Conservation (phyloP, 129 eudicot species). For the Artemisia argyi region DNA sequence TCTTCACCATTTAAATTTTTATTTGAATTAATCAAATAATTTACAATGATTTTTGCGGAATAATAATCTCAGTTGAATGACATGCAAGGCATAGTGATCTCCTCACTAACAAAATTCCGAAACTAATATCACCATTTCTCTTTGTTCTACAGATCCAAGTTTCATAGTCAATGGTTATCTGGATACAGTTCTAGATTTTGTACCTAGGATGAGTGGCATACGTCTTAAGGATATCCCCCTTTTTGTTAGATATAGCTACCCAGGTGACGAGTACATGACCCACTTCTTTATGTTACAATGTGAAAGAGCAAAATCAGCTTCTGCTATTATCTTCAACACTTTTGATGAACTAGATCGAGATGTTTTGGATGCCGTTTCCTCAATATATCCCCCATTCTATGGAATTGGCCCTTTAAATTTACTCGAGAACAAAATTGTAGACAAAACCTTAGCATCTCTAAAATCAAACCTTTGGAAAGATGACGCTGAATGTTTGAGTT, state of each 20-base stretch:
- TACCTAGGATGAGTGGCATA: conserved; percentile 35
- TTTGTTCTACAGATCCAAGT: conserved; percentile 21
- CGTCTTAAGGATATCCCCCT: no score
- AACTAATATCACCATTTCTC: not conserved
- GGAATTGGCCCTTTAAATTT: conserved; percentile 50
- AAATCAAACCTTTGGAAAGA: conserved; percentile 27
- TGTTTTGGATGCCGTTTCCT: conserved; percentile 24
- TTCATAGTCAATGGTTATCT: conserved; percentile 49
- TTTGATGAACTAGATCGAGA: conserved; percentile 50
- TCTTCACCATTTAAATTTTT: no score
- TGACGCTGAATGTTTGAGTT: conserved; percentile 30
- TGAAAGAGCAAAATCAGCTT: conserved; percentile 24
- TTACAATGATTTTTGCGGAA: no score
- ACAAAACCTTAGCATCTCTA: conserved; percentile 28
- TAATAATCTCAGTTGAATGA: no score
- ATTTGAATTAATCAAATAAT: no score
- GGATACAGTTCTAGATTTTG: conserved; percentile 44
- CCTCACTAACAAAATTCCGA: not conserved
- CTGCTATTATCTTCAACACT: conserved; percentile 53
- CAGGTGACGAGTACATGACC: conserved; percentile 39
- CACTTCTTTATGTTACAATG: conserved; percentile 15
- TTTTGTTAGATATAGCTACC: conserved; percentile 37
- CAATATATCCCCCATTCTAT: conserved; percentile 33
- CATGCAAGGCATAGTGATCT: no score
- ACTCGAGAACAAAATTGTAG: conserved; percentile 28